Evolutionary conservation across 2,329 filamentous ascomycete species (phyloP).

Genomic region (Hypomyces rosellus): DNA sequence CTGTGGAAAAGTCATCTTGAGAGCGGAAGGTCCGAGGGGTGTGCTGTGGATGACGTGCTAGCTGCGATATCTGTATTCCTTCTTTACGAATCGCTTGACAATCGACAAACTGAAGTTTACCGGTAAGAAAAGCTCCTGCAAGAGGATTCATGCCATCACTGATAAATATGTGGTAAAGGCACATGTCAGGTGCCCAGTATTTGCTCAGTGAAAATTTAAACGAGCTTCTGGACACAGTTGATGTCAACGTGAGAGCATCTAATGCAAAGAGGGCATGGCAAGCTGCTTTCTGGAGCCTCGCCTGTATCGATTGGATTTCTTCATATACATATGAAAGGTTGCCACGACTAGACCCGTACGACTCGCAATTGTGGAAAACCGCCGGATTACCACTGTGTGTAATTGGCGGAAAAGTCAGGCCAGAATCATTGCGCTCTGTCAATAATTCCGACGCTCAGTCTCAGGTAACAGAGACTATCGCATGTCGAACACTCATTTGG

Average conservation of each 20-base stretch:
- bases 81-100: slow-evolving; percentile 16
- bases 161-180: not conserved
- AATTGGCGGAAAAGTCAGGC: slow-evolving; percentile 6
- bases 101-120: slow-evolving; percentile 13
- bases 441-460: not conserved
- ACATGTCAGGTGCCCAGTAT: slow-evolving; percentile 15
- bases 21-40: not conserved
- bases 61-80: slow-evolving; percentile 15
- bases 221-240: not conserved
- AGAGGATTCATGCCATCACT: not conserved
- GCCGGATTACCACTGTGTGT: slow-evolving; percentile 12
- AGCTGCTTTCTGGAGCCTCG: slow-evolving; percentile 15
- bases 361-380: slow-evolving; percentile 13
- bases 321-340: slow-evolving; percentile 10
- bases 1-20: slow-evolving; percentile 4
- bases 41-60: slow-evolving; percentile 11
- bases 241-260: slow-evolving; percentile 5
- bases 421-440: slow-evolving; percentile 5
- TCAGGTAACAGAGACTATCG: slow-evolving; percentile 13
- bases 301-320: slow-evolving; percentile 14
- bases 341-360: slow-evolving; percentile 10
- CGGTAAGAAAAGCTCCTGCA: slow-evolving; percentile 1
- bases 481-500: slow-evolving; percentile 14
- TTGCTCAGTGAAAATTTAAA: slow-evolving; percentile 5
- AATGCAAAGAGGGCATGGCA: slow-evolving; percentile 12